Conservation (phyloP, 2,329 filamentous ascomycete genomes). For the Alternaria ventricosa region DNA sequence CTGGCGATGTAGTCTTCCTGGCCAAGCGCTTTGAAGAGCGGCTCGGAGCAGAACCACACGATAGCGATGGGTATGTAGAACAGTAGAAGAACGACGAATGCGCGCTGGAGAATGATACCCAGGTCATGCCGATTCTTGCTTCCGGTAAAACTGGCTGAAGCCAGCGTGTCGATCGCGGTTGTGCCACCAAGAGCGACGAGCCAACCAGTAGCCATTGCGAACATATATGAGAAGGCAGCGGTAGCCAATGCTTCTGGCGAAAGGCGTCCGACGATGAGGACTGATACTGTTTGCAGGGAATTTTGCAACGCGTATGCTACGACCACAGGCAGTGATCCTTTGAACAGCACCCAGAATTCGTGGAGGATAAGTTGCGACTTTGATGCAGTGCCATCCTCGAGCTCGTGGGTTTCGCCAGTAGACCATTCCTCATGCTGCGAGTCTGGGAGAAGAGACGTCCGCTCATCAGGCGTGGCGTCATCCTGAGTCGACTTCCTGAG, state of each 20-base stretch:
- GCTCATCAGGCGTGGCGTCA: conserved; percentile 48
- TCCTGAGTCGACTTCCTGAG: conserved; percentile 29
- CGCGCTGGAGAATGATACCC: conserved; percentile 78
- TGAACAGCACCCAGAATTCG: conserved; percentile 73
- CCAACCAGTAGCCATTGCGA: conserved; percentile 88
- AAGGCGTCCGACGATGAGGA: conserved; percentile 79
- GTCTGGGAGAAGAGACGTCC: conserved; percentile 52
- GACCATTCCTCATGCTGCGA: conserved; percentile 46
- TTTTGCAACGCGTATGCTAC: conserved; percentile 86
- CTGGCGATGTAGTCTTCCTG: conserved; percentile 79
- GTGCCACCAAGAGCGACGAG: conserved; percentile 85
- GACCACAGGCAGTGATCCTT: conserved; percentile 77
- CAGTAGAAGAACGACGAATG: conserved; percentile 71
- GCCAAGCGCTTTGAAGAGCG: conserved; percentile 74
- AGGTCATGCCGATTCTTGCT: conserved; percentile 79
- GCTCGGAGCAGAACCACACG: conserved; percentile 77
- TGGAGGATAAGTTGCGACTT: conserved; percentile 51
- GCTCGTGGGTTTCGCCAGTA: conserved; percentile 46
- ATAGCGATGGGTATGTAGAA: conserved; percentile 77
- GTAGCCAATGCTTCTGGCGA: conserved; percentile 82
- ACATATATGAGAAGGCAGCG: conserved; percentile 91
- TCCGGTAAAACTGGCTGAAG: conserved; percentile 81
- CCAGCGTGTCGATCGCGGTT: conserved; percentile 84
- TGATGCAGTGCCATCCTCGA: conserved; percentile 45
- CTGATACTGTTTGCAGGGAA: conserved; percentile 80